phyloP scores from a whole-genome alignment of 73 alveolate species.

The Diophrys appendiculata region DNA sequence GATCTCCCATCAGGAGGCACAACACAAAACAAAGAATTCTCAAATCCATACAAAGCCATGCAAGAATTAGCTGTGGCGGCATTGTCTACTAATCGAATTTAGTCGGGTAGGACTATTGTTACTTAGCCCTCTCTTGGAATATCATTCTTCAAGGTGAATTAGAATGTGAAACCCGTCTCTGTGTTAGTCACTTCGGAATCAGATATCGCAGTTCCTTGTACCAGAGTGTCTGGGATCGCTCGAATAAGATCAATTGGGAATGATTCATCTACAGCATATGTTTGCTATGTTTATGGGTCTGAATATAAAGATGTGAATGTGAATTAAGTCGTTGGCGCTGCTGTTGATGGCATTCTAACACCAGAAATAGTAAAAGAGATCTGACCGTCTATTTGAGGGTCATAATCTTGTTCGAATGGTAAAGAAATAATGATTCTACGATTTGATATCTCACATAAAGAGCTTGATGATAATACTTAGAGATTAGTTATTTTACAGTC shows the following conservation, averaged over 20 bases:
- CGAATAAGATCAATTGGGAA: slow-evolving; percentile 19
- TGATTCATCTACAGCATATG: slow-evolving; percentile 29
- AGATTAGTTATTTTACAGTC: slow-evolving; percentile 3
- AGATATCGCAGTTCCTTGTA: slow-evolving; percentile 7
- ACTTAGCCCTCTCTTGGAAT: slow-evolving; percentile 53
- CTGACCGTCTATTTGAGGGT: neutral
- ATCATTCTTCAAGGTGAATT: slow-evolving; percentile 32
- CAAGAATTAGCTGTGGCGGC: slow-evolving; percentile 33
- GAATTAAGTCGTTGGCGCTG: slow-evolving; percentile 24
- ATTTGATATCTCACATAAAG: neutral
- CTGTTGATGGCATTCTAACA: slow-evolving; percentile 43
- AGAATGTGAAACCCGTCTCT: slow-evolving; percentile 30
- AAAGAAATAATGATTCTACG: neutral
- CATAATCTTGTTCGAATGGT: slow-evolving; percentile 4
- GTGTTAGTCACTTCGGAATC: slow-evolving; percentile 29
- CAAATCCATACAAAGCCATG: slow-evolving; percentile 14
- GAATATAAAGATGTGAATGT: neutral
- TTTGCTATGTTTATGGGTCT: slow-evolving; percentile 11
- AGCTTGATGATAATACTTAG: neutral
- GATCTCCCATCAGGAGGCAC: slow-evolving; percentile 2
- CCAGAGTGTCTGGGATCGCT: slow-evolving; percentile 30
- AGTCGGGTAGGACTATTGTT: slow-evolving; percentile 28
- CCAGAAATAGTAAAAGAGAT: slow-evolving; percentile 24
- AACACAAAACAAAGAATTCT: slow-evolving; percentile 40
- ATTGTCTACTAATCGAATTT: slow-evolving; percentile 30